Conservation (phyloP, 495 filamentous ascomycete genomes). For the Astrocystis sublimbata region DNA sequence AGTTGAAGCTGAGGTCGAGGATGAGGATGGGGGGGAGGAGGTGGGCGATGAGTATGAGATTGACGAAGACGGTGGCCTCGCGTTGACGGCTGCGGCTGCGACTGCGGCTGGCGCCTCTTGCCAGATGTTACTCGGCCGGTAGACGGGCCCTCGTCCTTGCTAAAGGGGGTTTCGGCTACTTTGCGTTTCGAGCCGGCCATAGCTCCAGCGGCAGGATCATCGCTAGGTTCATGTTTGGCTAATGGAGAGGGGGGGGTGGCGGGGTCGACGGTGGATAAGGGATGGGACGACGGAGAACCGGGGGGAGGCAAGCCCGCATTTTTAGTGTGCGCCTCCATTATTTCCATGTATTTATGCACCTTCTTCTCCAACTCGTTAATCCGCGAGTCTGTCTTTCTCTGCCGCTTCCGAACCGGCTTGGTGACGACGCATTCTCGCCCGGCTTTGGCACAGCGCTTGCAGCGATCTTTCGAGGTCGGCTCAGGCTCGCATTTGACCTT, state of each 20-base stretch:
- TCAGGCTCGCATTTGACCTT: conserved; percentile 90
- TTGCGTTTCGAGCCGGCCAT: conserved; percentile 54
- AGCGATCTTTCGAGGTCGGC: conserved; percentile 62
- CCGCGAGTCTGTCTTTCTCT: conserved; percentile 90
- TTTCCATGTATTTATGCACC: conserved; percentile 85
- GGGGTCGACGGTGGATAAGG: background rate
- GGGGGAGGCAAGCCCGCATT: too few relatives aligned
- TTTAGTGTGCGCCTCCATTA: conserved; percentile 63
- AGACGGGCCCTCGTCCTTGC: background rate
- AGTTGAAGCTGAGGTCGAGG: conserved; percentile 37
- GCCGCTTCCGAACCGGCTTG: conserved; percentile 77
- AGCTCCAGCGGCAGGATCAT: too few relatives aligned
- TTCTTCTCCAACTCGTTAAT: conserved; percentile 94
- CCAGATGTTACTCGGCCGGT: too few relatives aligned
- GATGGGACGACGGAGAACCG: too few relatives aligned
- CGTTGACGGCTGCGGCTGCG: too few relatives aligned
- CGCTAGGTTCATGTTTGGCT: too few relatives aligned
- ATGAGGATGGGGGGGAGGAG: too few relatives aligned
- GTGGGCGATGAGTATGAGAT: too few relatives aligned
- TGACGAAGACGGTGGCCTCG: too few relatives aligned
- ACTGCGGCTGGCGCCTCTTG: too few relatives aligned
- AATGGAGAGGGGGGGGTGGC: background rate
- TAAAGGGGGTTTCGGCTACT: conserved; percentile 33
- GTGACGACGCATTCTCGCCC: conserved; percentile 78
- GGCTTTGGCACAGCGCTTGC: conserved; percentile 85